Percentiles rank a stretch among this genome's conserved stretches.
Evolutionary conservation across 176 grass and related monocot species (phyloP).

Genomic region (Dactylis glomerata): DNA sequence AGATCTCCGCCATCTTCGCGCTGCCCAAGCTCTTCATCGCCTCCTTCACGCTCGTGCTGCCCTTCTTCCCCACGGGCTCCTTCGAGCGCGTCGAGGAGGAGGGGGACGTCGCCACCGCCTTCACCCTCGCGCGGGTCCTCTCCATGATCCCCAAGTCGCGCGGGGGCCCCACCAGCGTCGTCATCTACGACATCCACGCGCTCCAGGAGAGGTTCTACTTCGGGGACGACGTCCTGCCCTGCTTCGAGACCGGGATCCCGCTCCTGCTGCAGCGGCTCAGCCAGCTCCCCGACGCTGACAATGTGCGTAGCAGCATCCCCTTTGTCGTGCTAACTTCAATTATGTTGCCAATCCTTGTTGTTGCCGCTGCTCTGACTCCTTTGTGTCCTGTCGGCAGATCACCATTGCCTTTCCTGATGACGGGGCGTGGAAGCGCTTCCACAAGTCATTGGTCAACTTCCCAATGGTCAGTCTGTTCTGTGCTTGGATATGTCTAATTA

Average conservation of each 20-base stretch:
- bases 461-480: conserved; percentile 54
- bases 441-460: conserved; percentile 72
- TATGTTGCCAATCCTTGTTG: not conserved
- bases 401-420: conserved; percentile 97
- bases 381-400: conserved; percentile 44
- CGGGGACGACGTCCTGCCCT: conserved; percentile 69
- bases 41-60: conserved; percentile 89
- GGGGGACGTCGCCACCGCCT: conserved; percentile 92
- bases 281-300: conserved; percentile 64
- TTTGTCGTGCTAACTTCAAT: not conserved
- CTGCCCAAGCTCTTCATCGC: conserved; percentile 90
- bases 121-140: conserved; percentile 83
- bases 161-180: conserved; percentile 83
- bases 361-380: not conserved
- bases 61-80: conserved; percentile 93
- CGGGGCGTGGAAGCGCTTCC: conserved; percentile 95
- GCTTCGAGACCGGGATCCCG: conserved; percentile 84
- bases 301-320: conserved; percentile 34
- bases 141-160: conserved; percentile 90
- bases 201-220: conserved; percentile 88
- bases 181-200: conserved; percentile 97
- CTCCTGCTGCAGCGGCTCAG: conserved; percentile 68
- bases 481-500: not conserved
- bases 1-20: conserved; percentile 86
- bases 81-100: conserved; percentile 98